Percentiles rank a stretch among this genome's conserved stretches.
phyloP scores from a whole-genome alignment of 257 asterid genomes.

The Orobanche coerulescens region DNA sequence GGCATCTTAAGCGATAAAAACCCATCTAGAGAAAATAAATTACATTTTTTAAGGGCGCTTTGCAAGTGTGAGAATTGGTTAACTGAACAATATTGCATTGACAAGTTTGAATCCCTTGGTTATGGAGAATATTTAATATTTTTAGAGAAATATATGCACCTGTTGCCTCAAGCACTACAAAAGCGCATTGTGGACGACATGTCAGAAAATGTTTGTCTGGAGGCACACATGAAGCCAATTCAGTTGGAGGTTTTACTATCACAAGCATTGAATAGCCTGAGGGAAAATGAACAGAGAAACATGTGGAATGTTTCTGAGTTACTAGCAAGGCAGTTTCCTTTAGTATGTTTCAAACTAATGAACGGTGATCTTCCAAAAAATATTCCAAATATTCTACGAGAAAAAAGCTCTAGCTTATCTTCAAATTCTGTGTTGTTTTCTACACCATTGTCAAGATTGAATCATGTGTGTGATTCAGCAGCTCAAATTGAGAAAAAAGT shows the following conservation, averaged over 20 bases:
- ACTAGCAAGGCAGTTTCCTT: constrained; percentile 73
- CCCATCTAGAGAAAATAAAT: constrained; percentile 31
- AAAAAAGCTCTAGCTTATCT: constrained; percentile 28
- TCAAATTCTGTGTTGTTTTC: constrained; percentile 64
- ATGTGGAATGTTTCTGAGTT: constrained; percentile 42
- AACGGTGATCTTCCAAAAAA: constrained; percentile 32
- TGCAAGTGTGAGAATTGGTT: constrained; percentile 69
- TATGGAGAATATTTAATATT: constrained; percentile 62
- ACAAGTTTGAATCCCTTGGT: constrained; percentile 70
- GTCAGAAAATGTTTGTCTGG: constrained; percentile 38
- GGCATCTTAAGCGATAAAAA: constrained; percentile 24
- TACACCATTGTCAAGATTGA: constrained; percentile 45
- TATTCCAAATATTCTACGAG: constrained; percentile 26
- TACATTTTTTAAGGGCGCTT: constrained; percentile 53
- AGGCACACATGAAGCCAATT: constrained; percentile 59
- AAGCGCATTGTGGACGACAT: constrained; percentile 37
- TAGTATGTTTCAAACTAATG: constrained; percentile 51
- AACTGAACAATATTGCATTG: constrained; percentile 34
- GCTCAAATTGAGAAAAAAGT: constrained; percentile 28
- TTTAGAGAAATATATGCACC: constrained; percentile 55
- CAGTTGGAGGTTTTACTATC: constrained; percentile 63
- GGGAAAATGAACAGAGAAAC: constrained; percentile 39
- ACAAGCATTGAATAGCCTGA: constrained; percentile 52
- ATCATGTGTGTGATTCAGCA: constrained; percentile 24
- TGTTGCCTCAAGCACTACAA: constrained; percentile 45